phyloP scores from a whole-genome alignment of 352 stramenopile genomes.

The Phytophthora capsici region DNA sequence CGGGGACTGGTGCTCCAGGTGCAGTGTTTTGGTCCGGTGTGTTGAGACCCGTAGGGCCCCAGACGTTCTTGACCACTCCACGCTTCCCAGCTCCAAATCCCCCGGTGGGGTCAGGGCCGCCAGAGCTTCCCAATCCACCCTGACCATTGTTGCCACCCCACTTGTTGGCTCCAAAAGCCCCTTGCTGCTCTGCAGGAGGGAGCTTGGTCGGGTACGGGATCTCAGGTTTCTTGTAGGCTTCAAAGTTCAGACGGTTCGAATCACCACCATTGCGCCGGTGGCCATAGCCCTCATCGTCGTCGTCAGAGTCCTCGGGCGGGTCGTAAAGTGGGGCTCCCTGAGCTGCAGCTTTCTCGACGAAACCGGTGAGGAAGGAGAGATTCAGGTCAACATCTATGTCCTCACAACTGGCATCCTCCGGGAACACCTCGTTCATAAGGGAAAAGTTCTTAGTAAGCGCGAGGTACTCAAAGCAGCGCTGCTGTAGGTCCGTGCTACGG shows the following conservation, averaged over 20 bases:
- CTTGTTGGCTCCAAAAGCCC: conserved; percentile 62
- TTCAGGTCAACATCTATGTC: conserved; percentile 96
- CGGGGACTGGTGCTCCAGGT: conserved; percentile 9
- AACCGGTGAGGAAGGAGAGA: conserved; percentile 95
- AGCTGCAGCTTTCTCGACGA: conserved; percentile 92
- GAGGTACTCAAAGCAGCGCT: conserved; percentile 99
- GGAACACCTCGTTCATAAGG: conserved; percentile 93
- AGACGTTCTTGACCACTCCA: conserved; percentile 83
- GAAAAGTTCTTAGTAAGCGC: conserved; percentile 92
- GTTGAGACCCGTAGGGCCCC: conserved; percentile 83
- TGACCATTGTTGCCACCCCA: conserved; percentile 54
- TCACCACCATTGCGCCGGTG: conserved; percentile 55
- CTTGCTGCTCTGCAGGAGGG: conserved; percentile 59
- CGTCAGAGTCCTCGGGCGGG: conserved; percentile 95
- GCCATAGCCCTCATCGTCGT: conserved; percentile 91
- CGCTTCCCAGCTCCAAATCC: conserved; percentile 57
- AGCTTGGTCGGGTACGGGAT: conserved; percentile 86
- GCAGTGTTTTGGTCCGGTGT: conserved; percentile 46
- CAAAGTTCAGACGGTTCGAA: conserved; percentile 83
- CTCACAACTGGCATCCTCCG: conserved; percentile 97
- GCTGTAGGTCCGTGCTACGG: conserved; percentile 96
- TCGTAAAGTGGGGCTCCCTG: conserved; percentile 95
- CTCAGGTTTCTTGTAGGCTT: conserved; percentile 91
- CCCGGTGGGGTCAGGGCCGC: conserved; percentile 42
- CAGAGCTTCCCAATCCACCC: conserved; percentile 35